Evolutionary conservation across 192 early-diverging fungal species (phyloP).

Genomic region (Anaeromyces robustus): DNA sequence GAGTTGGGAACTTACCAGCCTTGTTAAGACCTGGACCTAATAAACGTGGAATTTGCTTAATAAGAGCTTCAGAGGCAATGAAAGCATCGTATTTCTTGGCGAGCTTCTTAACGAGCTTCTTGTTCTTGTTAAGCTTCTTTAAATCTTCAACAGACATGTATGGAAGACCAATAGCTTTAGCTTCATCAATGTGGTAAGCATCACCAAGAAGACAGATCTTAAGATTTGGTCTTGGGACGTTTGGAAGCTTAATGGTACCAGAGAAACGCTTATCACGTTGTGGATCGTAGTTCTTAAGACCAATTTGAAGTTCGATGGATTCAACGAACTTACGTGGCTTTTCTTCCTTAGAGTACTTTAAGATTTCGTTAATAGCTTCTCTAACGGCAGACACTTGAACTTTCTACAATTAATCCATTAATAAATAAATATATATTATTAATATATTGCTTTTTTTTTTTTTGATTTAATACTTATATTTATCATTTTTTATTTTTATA

Average conservation of each 20-base stretch:
- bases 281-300: slow-evolving; percentile 99
- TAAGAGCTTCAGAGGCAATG: slow-evolving; percentile 88
- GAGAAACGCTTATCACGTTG: slow-evolving; percentile 99
- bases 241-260: slow-evolving; percentile 83
- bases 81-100: slow-evolving; percentile 98
- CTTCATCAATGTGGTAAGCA: slow-evolving; percentile 88
- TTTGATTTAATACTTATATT: too few species aligned
- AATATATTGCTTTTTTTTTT: too few species aligned
- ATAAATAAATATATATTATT: too few species aligned
- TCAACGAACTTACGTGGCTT: slow-evolving; percentile 92
- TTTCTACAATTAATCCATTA: slow-evolving; percentile 37
- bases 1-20: slow-evolving; percentile 96
- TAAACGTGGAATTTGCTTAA: slow-evolving; percentile 99
- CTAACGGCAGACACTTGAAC: slow-evolving; percentile 80
- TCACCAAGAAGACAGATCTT: slow-evolving; percentile 90
- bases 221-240: slow-evolving; percentile 89
- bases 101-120: slow-evolving; percentile 98
- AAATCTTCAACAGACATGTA: slow-evolving; percentile 92
- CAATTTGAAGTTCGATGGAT: slow-evolving; percentile 95
- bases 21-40: slow-evolving; percentile 97
- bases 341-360: slow-evolving; percentile 56
- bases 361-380: slow-evolving; percentile 52
- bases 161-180: slow-evolving; percentile 77
- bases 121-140: slow-evolving; percentile 99
- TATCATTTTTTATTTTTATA: too few species aligned